Evolutionary conservation across 495 filamentous ascomycete genomes (phyloP).

Genomic region (Hamigera avellanea): DNA sequence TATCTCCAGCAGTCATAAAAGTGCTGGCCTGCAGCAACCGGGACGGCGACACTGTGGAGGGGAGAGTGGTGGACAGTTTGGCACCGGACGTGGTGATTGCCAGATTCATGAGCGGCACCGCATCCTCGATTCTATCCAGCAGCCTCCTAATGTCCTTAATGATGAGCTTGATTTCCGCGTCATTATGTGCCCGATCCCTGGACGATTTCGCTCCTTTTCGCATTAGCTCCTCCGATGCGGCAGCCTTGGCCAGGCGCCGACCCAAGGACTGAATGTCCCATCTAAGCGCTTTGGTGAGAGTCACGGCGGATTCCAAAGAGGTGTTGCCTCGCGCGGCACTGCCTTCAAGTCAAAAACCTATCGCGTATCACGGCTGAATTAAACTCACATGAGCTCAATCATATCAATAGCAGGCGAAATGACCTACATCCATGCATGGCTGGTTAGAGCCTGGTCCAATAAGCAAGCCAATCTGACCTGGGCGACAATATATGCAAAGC

Average conservation of each 20-base stretch:
- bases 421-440: slow-evolving; percentile 47
- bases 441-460: not conserved
- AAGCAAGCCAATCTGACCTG: not conserved
- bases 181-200: slow-evolving; percentile 34
- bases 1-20: slow-evolving; percentile 80
- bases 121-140: slow-evolving; percentile 74
- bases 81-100: slow-evolving; percentile 94
- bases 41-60: slow-evolving; percentile 78
- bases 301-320: slow-evolving; percentile 79
- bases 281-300: slow-evolving; percentile 75
- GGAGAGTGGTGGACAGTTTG: slow-evolving; percentile 65
- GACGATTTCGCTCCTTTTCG: slow-evolving; percentile 37
- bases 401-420: slow-evolving; percentile 87
- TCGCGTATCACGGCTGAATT: not conserved
- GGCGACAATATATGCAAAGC: not conserved
- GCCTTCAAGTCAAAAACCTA: slow-evolving; percentile 1
- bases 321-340: slow-evolving; percentile 92
- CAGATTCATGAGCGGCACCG: slow-evolving; percentile 85
- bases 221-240: slow-evolving; percentile 50
- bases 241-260: slow-evolving; percentile 58
- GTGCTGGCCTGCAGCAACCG: slow-evolving; percentile 88
- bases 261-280: slow-evolving; percentile 82
- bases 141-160: slow-evolving; percentile 66
- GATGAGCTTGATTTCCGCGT: slow-evolving; percentile 56
- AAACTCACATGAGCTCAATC: slow-evolving; percentile 75